Base-by-base conservation (phyloP, 495 filamentous ascomycete genomes). In the Cercophora newfieldiana region DNA sequence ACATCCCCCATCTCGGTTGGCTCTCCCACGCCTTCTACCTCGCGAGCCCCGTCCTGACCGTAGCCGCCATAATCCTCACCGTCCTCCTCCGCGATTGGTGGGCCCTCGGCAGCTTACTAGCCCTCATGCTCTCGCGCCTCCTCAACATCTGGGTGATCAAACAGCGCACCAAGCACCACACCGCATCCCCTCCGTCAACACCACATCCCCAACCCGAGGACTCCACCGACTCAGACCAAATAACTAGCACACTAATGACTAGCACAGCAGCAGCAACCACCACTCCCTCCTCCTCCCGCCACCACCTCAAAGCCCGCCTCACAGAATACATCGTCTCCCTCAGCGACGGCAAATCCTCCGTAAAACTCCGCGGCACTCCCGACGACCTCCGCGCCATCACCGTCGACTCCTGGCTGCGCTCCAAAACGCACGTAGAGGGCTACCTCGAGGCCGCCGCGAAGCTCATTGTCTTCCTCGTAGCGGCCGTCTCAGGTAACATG, bases 301-400 rank as follows among this genome's bases (percentile, higher is more conserved):
- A 64, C 48, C 47, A 54, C 54, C 44, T 25, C 24, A 10, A 51
- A 31, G 31, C 58, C 49, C 60, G 63, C 30, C 63, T 72, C 8
- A 77, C 74, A 3, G 69, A 75, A 64, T 78, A 76, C 31, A 57
- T 74, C 12, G 68, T 81, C 37, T 73, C 73, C 37, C 68, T 79
- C 6, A 71, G 65, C 4, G 69, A 71, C 50, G 76, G 72, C 29
- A 65, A 63, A 0, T 61, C 63, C 3, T 29, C 55, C 69, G 76
- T 88, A 3, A 74, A 80, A 2, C 74, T 90, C 56, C 77, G 77
- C 31, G 88, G 87, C 21, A 59, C 67, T 25, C 78, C 84, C 1
- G 78, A 82, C 49, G 86, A 87, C 64, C 77, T 89, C 8, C 84
- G 86, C 62, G 83, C 85, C 37, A 80, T 89, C 61, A 89, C 85